Base-by-base conservation (phyloP, 352 stramenopile species). In the Achlya hypogyna region DNA sequence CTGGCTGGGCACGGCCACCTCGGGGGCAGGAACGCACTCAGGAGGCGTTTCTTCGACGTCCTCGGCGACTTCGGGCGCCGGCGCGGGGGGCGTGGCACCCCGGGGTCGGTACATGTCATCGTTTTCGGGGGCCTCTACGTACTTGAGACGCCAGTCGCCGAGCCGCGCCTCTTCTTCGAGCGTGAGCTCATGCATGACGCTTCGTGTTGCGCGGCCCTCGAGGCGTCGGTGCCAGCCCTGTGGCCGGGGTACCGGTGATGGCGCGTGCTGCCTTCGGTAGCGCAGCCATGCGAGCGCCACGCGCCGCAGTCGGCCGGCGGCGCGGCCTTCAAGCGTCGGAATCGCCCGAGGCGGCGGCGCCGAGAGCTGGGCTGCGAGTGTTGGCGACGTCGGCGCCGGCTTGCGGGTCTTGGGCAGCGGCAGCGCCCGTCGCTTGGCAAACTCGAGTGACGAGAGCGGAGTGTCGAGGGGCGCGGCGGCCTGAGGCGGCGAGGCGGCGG, bases 381-480 rank as follows among this genome's bases (percentile, higher is more conserved):
- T n/a, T n/a, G n/a, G n/a, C n/a, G n/a, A n/a, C n/a, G n/a, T n/a
- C n/a, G n/a, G n/a, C n/a, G n/a, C n/a, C n/a, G n/a, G n/a, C n/a
- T n/a, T n/a, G n/a, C n/a, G 12, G 0, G 54, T 34, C 9, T 47
- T 45, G 23, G 32, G 54, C 12, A 64, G 16, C 10, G 35, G 35
- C 23, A 64, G 23, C 23, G 54, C 54, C 28, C 54, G 54, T 22
- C 47, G 23, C 35, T 64, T 64, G 4, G 54, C 54, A 51, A 27
- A 64, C n/a, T n/a, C 14, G 9, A 52, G 23, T 22, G 54, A 35
- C 5, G 20, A 35, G 34, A 31, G 18, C 31, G 23, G 8, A 10
- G 20, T 38, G 9, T 45, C 14, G 12, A 5, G 31, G 5, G 28
- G n/a, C n/a, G n/a, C n/a, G n/a, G n/a, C n/a, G n/a, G n/a, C n/a